Base-by-base conservation (phyloP, 306 rosid genomes). In the Castanea crenata region DNA sequence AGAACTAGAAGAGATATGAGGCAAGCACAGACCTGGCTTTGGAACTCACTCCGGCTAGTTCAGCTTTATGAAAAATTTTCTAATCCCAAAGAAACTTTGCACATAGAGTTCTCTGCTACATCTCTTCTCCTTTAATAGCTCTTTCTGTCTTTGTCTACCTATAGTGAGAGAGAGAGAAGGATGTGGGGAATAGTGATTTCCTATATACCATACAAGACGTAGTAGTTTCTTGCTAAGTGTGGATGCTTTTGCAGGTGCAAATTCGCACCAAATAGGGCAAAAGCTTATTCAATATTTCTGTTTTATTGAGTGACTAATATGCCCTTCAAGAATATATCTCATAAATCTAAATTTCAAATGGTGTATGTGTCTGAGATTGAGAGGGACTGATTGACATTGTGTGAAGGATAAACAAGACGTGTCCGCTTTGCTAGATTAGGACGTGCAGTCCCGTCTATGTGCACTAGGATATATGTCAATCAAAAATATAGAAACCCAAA, bases 51-150 rank as follows among this genome's bases (percentile, higher is more conserved):
- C 90, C 87, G 85, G 82, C 81, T 69, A 84, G 88, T 81, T 87
- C 85, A 90, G 89, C 87, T 91, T 88, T 32, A 32, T 86, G 88
- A 91, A 83, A 86, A 89, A 68, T 25, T 82, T 89, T 68, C 83
- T 49, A 85, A 83, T 84, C 90, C 89, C 88, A 89, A 89, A 87
- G 88, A 89, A 88, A 84, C 80, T 81, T 32, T 32, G 58, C 71
- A 49, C 78, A 55, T 71, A 32, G 35, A 83, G 71, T 73, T 32
- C 35, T 49, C 81, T 84, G 79, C 82, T 75, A 79, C 83, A 81
- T 82, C 81, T 79, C 74, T 76, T 75, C 80, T 71, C 70, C 82
- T 87, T 87, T 83, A 88, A 84, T 93, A 83, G 87, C 85, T 83
- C 79, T 88, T 93, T 69, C 83, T 88, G 71, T 80, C 82, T 88